phyloP scores from a whole-genome alignment of 164 flowering plant species.

The Stephania japonica region DNA sequence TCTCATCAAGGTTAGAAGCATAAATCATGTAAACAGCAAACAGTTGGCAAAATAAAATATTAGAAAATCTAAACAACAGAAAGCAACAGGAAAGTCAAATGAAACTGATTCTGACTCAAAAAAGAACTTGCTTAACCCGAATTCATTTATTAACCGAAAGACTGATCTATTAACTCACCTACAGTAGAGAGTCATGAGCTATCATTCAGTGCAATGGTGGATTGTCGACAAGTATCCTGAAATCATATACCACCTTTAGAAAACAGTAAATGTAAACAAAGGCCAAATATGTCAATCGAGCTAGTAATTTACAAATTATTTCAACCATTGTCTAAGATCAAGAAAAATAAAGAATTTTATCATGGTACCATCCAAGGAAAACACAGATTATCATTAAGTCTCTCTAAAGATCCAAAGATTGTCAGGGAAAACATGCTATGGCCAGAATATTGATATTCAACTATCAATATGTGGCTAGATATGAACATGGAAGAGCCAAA shows the following conservation, averaged over 20 bases:
- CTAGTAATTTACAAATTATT: neutral
- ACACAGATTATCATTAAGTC: neutral
- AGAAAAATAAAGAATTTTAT: neutral
- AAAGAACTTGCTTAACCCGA: neutral
- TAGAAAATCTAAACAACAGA: neutral
- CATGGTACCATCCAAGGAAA: neutral
- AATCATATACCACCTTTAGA: neutral
- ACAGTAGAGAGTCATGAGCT: neutral
- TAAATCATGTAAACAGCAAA: neutral
- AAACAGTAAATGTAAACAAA: neutral
- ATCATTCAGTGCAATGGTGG: neutral
- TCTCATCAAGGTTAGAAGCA: neutral
- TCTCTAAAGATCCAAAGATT: neutral
- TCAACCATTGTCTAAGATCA: neutral
- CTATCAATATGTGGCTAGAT: neutral
- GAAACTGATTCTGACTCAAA: neutral
- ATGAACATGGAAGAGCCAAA: neutral
- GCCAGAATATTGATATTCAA: neutral
- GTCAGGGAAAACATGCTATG: neutral
- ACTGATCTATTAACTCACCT: neutral
- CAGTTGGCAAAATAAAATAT: neutral
- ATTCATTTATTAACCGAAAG: neutral
- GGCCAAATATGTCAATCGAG: neutral
- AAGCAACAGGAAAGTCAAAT: neutral
- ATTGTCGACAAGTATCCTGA: neutral